Evolutionary conservation across 371 early-diverging fungal genomes (phyloP), one percentile per base, ranked within the genome.

Genomic region (Mucor saturninus): DNA sequence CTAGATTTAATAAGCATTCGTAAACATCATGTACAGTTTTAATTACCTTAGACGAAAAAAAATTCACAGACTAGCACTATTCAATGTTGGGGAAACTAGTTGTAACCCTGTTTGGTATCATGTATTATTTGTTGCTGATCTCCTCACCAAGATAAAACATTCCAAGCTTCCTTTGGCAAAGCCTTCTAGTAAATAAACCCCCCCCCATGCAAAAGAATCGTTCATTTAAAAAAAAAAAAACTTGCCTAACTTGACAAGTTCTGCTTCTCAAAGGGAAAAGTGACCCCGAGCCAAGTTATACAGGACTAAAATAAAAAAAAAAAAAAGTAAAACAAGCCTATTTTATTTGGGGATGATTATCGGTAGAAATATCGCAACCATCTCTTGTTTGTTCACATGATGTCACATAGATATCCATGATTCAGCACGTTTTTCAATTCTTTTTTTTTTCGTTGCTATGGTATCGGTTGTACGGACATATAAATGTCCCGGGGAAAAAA

Each of bases 251-350:
- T 21, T 21, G 21, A 21, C 21, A 21, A 40, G 5, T 49, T 49
- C 2, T 49, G 29, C 8, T 46, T 46, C 15, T 46, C 15, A 7
- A 46, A 7, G n/a, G 15, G 3, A 46, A 21, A 49, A 49, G 2
- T 43, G 49, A 29, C 32, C 21, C 51, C 51, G 51, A 50, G 51
- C 14, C 51, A 50, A 50, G 51, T 50, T 50, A 50, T 31, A 50
- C 30, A 31, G 30, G 11, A 32, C 49, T 49, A 49, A 49, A 21
- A 21, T 21, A 21, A 21, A 21, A 21, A 21, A 21, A 21, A 21
- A 21, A 21, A 21, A 49, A 28, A 1, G 43, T 43, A 14, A n/a
- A 43, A 15, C 14, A 43, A 13, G 13, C 43, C 43, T 43, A n/a
- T 43, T 43, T 43, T 43, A 14, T 43, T 15, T 21, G 21, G 21